phyloP scores from a whole-genome alignment of 768 basidiomycete genomes.

The Phylloporus rhodoxanthus region DNA sequence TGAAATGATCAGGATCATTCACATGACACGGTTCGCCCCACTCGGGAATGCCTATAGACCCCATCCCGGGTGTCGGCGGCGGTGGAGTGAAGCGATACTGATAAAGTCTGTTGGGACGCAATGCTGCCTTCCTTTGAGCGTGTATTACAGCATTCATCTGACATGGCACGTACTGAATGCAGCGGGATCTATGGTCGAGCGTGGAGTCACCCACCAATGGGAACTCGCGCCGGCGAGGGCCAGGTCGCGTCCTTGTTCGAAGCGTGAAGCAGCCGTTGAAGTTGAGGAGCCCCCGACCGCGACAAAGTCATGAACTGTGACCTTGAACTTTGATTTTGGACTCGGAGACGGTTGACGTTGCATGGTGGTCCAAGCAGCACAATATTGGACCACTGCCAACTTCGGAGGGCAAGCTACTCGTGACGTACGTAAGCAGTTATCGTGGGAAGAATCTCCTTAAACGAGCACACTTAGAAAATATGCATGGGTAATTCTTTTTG shows the following conservation, averaged over 20 bases:
- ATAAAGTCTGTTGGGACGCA: constrained; percentile 17
- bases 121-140: constrained; percentile 16
- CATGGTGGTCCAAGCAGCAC: not conserved
- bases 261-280: not conserved
- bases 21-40: constrained; percentile 35
- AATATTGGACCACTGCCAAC: not conserved
- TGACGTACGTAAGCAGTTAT: too few relatives aligned
- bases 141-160: not conserved
- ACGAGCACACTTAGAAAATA: too few relatives aligned
- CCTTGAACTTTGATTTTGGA: not conserved
- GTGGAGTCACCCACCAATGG: constrained; percentile 19
- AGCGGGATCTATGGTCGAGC: constrained; percentile 7
- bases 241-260: constrained; percentile 21
- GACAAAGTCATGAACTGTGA: constrained; percentile 23
- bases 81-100: constrained; percentile 22
- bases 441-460: too few relatives aligned
- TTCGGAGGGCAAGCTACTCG: not conserved
- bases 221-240: constrained; percentile 10
- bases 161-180: constrained; percentile 19
- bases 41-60: constrained; percentile 20
- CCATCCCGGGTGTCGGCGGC: not conserved
- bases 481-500: too few relatives aligned
- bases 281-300: not conserved
- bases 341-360: not conserved
- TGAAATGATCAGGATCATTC: constrained; percentile 34